These are phyloP conservation scores for Venturia aucupariae DNA, from an alignment of 2,329 filamentous ascomycete species.

Conservation along the genomic window DNA sequence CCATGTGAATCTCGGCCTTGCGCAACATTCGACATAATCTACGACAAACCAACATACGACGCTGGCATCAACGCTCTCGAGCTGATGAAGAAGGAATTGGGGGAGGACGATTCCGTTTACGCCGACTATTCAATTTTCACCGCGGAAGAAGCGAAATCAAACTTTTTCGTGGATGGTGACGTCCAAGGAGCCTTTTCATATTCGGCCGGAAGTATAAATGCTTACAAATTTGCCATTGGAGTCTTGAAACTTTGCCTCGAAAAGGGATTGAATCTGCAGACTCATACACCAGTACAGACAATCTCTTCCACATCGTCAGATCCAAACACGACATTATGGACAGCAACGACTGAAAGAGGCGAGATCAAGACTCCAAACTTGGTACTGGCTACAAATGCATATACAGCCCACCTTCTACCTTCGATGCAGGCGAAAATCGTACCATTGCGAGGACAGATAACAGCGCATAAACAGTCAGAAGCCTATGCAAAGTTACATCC, in stretches of 20 bases:
- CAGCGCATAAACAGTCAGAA: conserved; percentile 51
- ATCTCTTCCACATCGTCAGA: conserved; percentile 21
- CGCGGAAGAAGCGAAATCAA: conserved; percentile 33
- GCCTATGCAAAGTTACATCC: conserved; percentile 24
- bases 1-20: conserved; percentile 40
- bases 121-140: conserved; percentile 38
- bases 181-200: conserved; percentile 54
- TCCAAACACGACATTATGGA: conserved; percentile 6
- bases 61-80: not conserved
- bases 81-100: conserved; percentile 38
- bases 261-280: conserved; percentile 60
- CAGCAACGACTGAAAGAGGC: conserved; percentile 60
- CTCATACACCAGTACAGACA: conserved; percentile 52
- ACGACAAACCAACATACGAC: conserved; percentile 29
- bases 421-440: conserved; percentile 61
- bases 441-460: conserved; percentile 67
- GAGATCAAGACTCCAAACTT: conserved; percentile 52
- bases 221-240: conserved; percentile 73
- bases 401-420: conserved; percentile 68
- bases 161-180: conserved; percentile 27
- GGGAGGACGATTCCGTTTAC: conserved; percentile 30
- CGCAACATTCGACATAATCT: conserved; percentile 50
- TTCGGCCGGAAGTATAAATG: conserved; percentile 63
- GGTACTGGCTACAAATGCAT: conserved; percentile 74
- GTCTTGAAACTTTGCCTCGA: conserved; percentile 50